A percentile compares a stretch with the other conserved stretches of the same genome.
Evolutionary conservation across 164 flowering plant genomes (phyloP).

Genomic region (Stephania cephalantha): DNA sequence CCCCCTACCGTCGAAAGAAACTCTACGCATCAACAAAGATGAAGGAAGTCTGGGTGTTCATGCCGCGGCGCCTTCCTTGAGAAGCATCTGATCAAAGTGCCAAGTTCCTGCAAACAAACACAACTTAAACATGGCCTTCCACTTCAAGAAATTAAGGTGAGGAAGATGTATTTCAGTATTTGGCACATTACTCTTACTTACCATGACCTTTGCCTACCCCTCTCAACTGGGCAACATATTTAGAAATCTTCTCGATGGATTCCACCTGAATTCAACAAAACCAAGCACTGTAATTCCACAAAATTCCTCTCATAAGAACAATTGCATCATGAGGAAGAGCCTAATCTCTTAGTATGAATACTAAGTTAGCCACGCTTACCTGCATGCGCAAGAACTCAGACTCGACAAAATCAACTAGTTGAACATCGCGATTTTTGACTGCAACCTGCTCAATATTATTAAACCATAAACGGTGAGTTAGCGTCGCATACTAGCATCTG

Average conservation of each 20-base stretch:
- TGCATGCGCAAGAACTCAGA: slow-evolving; percentile 67
- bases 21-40: no score
- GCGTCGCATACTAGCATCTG: not conserved
- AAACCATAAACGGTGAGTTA: not conserved
- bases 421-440: slow-evolving; percentile 46
- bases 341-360: not conserved
- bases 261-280: slow-evolving; percentile 46
- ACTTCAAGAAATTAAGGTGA: not conserved
- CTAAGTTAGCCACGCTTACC: slow-evolving; percentile 29
- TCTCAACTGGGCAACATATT: slow-evolving; percentile 90
- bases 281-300: not conserved
- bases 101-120: slow-evolving; percentile 55
- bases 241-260: slow-evolving; percentile 76
- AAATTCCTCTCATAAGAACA: not conserved
- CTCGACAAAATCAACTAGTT: slow-evolving; percentile 72
- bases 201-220: slow-evolving; percentile 95
- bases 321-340: not conserved
- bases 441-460: slow-evolving; percentile 54
- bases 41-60: not conserved
- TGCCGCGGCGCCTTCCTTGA: slow-evolving; percentile 25
- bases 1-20: no score
- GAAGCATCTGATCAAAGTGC: slow-evolving; percentile 93
- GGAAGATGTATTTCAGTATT: not conserved
- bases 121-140: not conserved
- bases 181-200: slow-evolving; percentile 16